A percentile compares a stretch with the other conserved stretches of the same genome.
phyloP scores from a whole-genome alignment of 2,329 filamentous ascomycete genomes.

The Esteya vermicola region DNA sequence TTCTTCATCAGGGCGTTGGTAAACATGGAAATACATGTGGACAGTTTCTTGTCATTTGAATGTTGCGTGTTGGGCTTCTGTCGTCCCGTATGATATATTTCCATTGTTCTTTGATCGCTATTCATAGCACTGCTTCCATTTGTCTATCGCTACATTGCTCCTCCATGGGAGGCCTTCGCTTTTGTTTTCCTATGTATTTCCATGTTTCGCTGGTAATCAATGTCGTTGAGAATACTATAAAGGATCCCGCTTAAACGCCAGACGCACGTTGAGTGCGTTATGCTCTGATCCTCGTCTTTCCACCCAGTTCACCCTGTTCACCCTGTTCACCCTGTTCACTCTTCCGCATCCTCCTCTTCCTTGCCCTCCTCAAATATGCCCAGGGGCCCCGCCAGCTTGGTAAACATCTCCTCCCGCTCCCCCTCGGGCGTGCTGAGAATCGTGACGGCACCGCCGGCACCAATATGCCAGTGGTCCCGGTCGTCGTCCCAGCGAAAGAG shows the following conservation, averaged over 20 bases:
- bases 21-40: conserved; percentile 1
- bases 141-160: not conserved
- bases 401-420: conserved; percentile 85
- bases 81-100: not conserved
- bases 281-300: not conserved
- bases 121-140: not conserved
- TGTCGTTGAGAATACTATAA: too few relatives aligned
- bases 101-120: not conserved
- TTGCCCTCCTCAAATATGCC: conserved; percentile 29
- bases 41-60: not conserved
- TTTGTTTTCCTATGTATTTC: too few relatives aligned
- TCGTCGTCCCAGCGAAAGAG: conserved; percentile 62
- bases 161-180: not conserved
- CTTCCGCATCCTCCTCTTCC: not conserved
- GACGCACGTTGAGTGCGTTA: conserved; percentile 6
- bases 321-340: too few relatives aligned
- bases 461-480: conserved; percentile 62
- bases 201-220: too few relatives aligned
- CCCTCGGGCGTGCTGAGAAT: conserved; percentile 64
- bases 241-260: not conserved
- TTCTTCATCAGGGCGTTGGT: conserved; percentile 9
- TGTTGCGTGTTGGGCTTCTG: too few relatives aligned
- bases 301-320: too few relatives aligned
- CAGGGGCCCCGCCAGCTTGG: conserved; percentile 49
- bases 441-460: conserved; percentile 83